Percentiles rank a stretch among this genome's conserved stretches.
Conservation (phyloP, 2,329 filamentous ascomycete genomes). For the Stachybotrys chartarum region DNA sequence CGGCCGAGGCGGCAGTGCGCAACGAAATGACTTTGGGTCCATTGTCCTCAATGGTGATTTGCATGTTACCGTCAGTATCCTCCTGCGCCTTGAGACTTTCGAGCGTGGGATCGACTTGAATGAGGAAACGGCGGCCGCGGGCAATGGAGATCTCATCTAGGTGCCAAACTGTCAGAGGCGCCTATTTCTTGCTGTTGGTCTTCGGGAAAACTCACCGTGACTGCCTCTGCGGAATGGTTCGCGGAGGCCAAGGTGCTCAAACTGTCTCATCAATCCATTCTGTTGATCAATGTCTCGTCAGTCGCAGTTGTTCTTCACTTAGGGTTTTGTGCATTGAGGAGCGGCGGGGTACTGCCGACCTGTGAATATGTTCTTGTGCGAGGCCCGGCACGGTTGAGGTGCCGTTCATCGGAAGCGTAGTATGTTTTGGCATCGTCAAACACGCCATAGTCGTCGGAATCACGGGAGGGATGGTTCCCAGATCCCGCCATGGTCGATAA, state of each 20-base stretch:
- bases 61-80: constrained; percentile 89
- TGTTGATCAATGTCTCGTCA: constrained; percentile 22
- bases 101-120: constrained; percentile 80
- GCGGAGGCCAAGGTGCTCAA: constrained; percentile 42
- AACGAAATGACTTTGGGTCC: constrained; percentile 87
- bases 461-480: constrained; percentile 19
- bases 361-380: constrained; percentile 52
- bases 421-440: constrained; percentile 54
- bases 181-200: neutral
- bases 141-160: constrained; percentile 65
- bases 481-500: constrained; percentile 16
- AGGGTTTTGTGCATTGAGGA: neutral
- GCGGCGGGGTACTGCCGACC: constrained; percentile 22
- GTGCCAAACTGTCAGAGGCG: neutral
- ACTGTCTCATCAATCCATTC: constrained; percentile 47
- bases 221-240: constrained; percentile 53
- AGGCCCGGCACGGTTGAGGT: constrained; percentile 38
- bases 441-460: constrained; percentile 41
- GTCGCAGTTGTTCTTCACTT: constrained; percentile 3
- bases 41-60: constrained; percentile 94
- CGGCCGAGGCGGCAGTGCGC: constrained; percentile 78
- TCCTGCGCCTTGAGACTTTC: constrained; percentile 75
- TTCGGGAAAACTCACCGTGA: constrained; percentile 37
- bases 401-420: constrained; percentile 49
- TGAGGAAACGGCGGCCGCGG: constrained; percentile 68